Evolutionary conservation across 371 early-diverging fungal species (phyloP).

Genomic region (Mucor indicus): DNA sequence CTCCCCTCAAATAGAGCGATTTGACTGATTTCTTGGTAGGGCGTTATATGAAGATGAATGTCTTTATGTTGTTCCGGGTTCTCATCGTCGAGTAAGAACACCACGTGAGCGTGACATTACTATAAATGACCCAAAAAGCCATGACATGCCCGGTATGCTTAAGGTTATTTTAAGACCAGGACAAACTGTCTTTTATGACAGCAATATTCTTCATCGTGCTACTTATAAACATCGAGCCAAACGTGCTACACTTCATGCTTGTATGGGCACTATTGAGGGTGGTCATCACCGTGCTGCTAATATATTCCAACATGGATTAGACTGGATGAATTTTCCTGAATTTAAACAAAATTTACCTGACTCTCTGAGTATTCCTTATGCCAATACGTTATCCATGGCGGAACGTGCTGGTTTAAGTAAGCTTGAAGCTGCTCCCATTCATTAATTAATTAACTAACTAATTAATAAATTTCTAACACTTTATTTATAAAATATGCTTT

Average conservation of each 20-base stretch:
- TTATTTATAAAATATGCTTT: no score
- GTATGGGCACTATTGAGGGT: constrained; percentile 53
- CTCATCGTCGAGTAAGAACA: constrained; percentile 48
- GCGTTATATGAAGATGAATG: constrained; percentile 54
- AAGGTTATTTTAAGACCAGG: constrained; percentile 46
- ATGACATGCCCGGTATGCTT: constrained; percentile 48
- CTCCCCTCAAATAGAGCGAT: background rate
- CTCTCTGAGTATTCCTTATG: constrained; percentile 34
- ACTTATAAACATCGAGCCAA: constrained; percentile 38
- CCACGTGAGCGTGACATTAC: constrained; percentile 45
- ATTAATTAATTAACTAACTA: no score
- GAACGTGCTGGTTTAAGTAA: constrained; percentile 23
- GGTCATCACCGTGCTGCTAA: constrained; percentile 48
- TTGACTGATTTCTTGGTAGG: constrained; percentile 14
- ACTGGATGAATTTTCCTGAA: constrained; percentile 43
- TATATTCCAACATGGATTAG: constrained; percentile 54
- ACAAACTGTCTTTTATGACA: constrained; percentile 59
- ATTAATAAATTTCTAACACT: no score
- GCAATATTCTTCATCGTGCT: constrained; percentile 56
- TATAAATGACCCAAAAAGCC: constrained; percentile 47
- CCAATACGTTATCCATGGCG: constrained; percentile 43
- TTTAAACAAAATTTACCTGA: constrained; percentile 38
- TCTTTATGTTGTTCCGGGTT: constrained; percentile 48
- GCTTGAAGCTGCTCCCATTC: constrained; percentile 32
- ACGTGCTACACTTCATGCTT: constrained; percentile 53